Evolutionary conservation across 2,329 filamentous ascomycete species (phyloP), one percentile per base, ranked within the genome.

Genomic region (Colletotrichum sp.): DNA sequence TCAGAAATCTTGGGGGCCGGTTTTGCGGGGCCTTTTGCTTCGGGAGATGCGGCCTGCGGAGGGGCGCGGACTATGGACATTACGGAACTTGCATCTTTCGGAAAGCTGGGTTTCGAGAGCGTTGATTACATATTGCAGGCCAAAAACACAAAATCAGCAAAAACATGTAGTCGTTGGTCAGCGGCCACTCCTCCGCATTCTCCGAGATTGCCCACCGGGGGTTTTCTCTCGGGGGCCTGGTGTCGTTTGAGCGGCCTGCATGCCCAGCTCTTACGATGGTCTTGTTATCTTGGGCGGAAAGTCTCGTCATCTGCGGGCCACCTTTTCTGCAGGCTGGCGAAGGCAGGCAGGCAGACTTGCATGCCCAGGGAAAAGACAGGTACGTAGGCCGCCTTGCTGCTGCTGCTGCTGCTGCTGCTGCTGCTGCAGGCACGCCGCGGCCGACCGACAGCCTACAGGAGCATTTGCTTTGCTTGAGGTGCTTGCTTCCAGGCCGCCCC

Each of bases 11-110:
- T 38, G 16, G 38, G 68, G 58, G 56, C 43, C 63, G 73, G 28
- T 48, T 55, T 63, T 59, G 73, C 21, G 73, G 73, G 69, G 43
- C 24, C 36, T 69, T 16, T 48, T n/a, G 18, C 26, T 74, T 74
- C 61, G 72, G 72, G 38, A 71, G 36, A 66, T 66, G 72, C 72
- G 68, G 72, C 68, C 62, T 52, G 30, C 28, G 55, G 72, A 66
- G 67, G 55, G 61, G n/a, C 68, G n/a, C 68, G 16, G n/a, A n/a
- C 68, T 9, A 18, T 36, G 48, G 28, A 69, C 10, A 36, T 4
- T 12, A 14, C 55, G 30, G 43, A 56, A 18, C 13, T 48, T 21
- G 43, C 1, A n/a, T 21, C 4, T 48, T n/a, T n/a, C 18, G 6
- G 28, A 61, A 61, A 10, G 30, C 26, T 34, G 58, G 58, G 26